Evolutionary conservation across 306 rosid species (phyloP).

Genomic region (Cajanus cajan): DNA sequence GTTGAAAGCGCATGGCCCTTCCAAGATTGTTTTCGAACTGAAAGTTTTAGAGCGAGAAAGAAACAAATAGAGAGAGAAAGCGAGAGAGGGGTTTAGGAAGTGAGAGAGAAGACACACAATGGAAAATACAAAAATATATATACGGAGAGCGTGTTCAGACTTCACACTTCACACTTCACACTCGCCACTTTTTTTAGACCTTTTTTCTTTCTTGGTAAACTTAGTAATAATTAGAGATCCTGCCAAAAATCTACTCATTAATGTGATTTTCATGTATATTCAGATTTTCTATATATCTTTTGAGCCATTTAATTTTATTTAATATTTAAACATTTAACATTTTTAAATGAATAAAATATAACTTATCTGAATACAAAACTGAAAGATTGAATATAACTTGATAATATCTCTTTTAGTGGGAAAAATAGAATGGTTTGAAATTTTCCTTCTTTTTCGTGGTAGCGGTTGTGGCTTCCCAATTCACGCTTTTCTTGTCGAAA

Average conservation of each 20-base stretch:
- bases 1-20: constrained; percentile 30
- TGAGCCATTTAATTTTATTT: background rate
- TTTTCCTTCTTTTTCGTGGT: background rate
- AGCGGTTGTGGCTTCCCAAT: background rate
- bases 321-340: background rate
- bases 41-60: constrained; percentile 42
- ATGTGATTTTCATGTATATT: too few relatives aligned
- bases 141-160: background rate
- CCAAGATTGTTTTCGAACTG: constrained; percentile 9
- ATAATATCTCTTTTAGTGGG: background rate
- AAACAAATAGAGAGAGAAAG: background rate
- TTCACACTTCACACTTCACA: too few relatives aligned
- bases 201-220: background rate
- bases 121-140: background rate
- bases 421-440: background rate
- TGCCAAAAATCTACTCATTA: background rate
- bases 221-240: background rate
- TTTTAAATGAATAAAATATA: background rate
- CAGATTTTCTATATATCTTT: too few relatives aligned
- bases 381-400: too few relatives aligned
- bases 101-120: background rate
- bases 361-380: too few relatives aligned
- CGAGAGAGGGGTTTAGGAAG: constrained; percentile 29
- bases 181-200: background rate
- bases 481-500: background rate